phyloP scores from a whole-genome alignment of 441 rosid genomes.

The Corymbia citriodora region DNA sequence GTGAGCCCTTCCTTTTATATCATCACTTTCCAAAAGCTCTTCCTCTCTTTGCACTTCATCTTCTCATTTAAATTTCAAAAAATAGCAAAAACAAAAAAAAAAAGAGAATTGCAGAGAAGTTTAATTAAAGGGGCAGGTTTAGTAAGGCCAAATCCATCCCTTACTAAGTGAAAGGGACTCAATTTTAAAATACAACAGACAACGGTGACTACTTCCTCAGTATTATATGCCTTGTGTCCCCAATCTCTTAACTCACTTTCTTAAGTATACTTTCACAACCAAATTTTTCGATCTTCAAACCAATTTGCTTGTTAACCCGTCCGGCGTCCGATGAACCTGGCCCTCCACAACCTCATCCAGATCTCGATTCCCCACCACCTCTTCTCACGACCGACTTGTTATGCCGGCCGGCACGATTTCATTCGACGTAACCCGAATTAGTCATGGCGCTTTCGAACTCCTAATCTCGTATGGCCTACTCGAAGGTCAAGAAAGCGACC shows the following conservation, averaged over 20 bases:
- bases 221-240: background rate
- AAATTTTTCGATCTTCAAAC: background rate
- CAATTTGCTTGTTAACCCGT: background rate
- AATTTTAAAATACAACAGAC: background rate
- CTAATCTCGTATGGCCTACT: background rate
- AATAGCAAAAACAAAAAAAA: too few relatives aligned
- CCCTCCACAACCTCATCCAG: background rate
- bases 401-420: background rate
- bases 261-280: background rate
- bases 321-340: background rate
- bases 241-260: background rate
- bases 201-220: background rate
- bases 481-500: background rate
- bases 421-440: background rate
- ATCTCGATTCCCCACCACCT: background rate
- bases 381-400: background rate
- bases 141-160: background rate
- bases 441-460: background rate
- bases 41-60: background rate
- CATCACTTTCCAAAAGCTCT: background rate
- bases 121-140: background rate
- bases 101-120: background rate
- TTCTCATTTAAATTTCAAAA: background rate
- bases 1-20: background rate
- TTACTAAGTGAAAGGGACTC: background rate